Evolutionary conservation across 345 rosid species (phyloP).

Genomic region (Punica granatum): DNA sequence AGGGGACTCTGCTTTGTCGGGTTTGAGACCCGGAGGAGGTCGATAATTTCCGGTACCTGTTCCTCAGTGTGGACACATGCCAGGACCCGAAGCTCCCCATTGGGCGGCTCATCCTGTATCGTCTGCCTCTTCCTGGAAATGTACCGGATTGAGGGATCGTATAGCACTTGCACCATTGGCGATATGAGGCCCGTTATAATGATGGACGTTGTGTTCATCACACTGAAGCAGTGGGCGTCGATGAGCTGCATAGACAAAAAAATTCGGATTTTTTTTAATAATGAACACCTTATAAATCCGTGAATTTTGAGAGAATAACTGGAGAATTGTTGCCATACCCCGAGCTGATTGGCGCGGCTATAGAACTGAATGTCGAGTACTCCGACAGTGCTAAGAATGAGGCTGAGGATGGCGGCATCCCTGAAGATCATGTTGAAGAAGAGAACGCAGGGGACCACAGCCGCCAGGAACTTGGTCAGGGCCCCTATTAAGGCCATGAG

Average conservation of each 20-base stretch:
- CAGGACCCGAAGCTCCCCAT: slow-evolving; percentile 19
- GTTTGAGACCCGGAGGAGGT: slow-evolving; percentile 26
- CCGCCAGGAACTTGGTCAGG: slow-evolving; percentile 18
- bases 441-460: slow-evolving; percentile 18
- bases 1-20: slow-evolving; percentile 14
- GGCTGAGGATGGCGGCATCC: slow-evolving; percentile 27
- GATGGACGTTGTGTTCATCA: slow-evolving; percentile 17
- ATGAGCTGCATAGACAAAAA: slow-evolving; percentile 1
- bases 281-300: too few relatives aligned
- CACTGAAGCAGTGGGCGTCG: slow-evolving; percentile 8
- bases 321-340: slow-evolving; percentile 10
- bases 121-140: slow-evolving; percentile 17
- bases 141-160: slow-evolving; percentile 31
- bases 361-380: slow-evolving; percentile 19
- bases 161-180: slow-evolving; percentile 5
- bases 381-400: slow-evolving; percentile 31
- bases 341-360: slow-evolving; percentile 1
- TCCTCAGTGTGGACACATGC: slow-evolving; percentile 24
- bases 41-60: slow-evolving; percentile 14
- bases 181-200: slow-evolving; percentile 11
- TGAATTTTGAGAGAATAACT: too few relatives aligned
- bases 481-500: slow-evolving; percentile 13
- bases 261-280: too few relatives aligned
- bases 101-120: slow-evolving; percentile 11
- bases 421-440: slow-evolving; percentile 18